Base-by-base conservation (phyloP, 108 stramenopile genomes). In the Cyclotella sp. region DNA sequence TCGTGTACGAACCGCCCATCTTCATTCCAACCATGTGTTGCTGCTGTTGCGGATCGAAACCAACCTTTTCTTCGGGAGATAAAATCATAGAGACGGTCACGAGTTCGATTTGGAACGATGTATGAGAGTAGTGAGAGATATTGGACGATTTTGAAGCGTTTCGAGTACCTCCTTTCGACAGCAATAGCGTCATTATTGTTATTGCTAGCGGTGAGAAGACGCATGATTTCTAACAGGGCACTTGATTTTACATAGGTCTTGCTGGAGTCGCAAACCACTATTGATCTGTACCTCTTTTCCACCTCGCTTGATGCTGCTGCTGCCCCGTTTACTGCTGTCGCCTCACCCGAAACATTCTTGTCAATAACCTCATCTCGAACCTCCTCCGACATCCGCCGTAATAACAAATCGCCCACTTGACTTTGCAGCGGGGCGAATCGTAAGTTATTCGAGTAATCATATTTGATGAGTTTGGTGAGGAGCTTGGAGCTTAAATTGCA, bases 341-440 rank as follows among this genome's bases (percentile, higher is more conserved):
- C 11, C 34, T 34, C 34, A 34, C 34, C 51, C 12, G 13, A 28
- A 40, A 12, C 30, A 11, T 21, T 63, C 15, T 58, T 51, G 9
- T 69, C n/a, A 26, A 72, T 18, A 13, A 72, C 72, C 41, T 61
- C 21, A 9, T 58, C 58, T 26, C 68, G 67, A 8, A 69, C 58
- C 43, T 77, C 68, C 21, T 69, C 47, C 8, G 76, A 70, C 80
- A 84, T 77, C 5, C 84, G 79, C 41, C 70, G 21, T 13, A 81
- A 18, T 21, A 84, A 51, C 54, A 81, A 61, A 22, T 73, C 65
- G 0, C 84, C 84, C 14, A 84, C 84, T 8, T 22, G 39, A 51
- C 60, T 71, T 61, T 84, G 84, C 30, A 84, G 59, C 24, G 84
- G 63, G 18, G 80, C 84, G 39, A 81, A 77, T 19, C 84, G 59